Base-by-base conservation (phyloP, 2,329 filamentous ascomycete genomes). In the Tolypocladium sp. region DNA sequence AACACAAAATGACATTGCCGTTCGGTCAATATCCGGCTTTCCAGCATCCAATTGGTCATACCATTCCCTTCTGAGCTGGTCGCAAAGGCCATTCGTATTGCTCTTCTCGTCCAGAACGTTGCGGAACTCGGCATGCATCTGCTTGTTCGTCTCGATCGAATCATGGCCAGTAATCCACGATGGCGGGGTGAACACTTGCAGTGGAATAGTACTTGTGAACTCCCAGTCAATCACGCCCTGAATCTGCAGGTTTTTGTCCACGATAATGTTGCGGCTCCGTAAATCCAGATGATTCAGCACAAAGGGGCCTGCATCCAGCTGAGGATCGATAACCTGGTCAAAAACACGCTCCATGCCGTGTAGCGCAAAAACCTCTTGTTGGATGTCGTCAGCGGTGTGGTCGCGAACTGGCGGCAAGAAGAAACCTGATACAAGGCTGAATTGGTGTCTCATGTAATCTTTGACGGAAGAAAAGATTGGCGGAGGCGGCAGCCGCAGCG, bases 171-270 rank as follows among this genome's bases (percentile, higher is more conserved):
- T 65, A 41, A 65, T 61, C 63, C 63, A 64, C 25, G 63, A 64
- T 33, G 63, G 62, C 10, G 67, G 62, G 13, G 60, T 60, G 41
- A 64, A 63, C 6, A 60, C 22, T 35, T 63, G 57, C 4, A 41
- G 59, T 35, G 63, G 63, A 57, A 65, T 42, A 10, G 62, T 62
- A 12, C 40, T 55, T 38, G 63, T 17, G 52, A 64, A 70, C 57
- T 69, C 67, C 68, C 67, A 69, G 58, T 69, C 68, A 55, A 69
- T 64, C 25, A 69, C 63, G n/a, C 60, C 64, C 20, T 56, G 59
- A 22, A 70, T 66, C 3, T 52, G 58, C 2, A 68, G 37, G 9
- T 63, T 49, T 1, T 63, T 57, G 33, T 69, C 64, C 15, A 70
- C 66, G 37, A 70, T 60, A 20, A 67, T 67, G 58, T 69, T 69